Evolutionary conservation across 306 rosid genomes (phyloP).

Genomic region (Quercus suber): DNA sequence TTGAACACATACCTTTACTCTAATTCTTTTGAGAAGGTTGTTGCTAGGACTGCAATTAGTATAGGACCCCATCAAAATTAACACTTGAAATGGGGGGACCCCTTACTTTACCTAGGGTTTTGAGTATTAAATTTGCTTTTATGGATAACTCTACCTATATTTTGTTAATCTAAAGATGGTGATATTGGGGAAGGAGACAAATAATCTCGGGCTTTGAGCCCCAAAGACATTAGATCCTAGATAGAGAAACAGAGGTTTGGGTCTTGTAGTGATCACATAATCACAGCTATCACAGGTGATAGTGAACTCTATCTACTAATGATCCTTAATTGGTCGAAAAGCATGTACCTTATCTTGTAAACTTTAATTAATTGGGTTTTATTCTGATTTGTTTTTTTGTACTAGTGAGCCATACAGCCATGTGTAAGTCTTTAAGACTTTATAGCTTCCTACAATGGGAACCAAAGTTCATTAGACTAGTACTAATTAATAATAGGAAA

Average conservation of each 20-base stretch:
- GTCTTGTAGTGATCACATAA: too few relatives aligned
- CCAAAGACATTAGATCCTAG: too few relatives aligned
- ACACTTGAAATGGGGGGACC: background rate
- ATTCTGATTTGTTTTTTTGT: too few relatives aligned
- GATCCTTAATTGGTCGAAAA: too few relatives aligned
- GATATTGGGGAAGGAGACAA: background rate
- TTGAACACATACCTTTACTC: background rate
- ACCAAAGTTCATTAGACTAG: background rate
- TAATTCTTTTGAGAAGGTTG: conserved; percentile 14
- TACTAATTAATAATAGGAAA: background rate
- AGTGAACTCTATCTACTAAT: too few relatives aligned
- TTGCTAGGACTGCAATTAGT: background rate
- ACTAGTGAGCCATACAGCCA: too few relatives aligned
- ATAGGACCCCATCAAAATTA: conserved; percentile 7
- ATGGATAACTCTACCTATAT: background rate
- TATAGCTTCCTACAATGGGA: too few relatives aligned
- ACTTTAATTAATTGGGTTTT: too few relatives aligned
- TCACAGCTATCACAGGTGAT: too few relatives aligned
- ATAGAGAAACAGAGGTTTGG: too few relatives aligned
- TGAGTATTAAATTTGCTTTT: conserved; percentile 9
- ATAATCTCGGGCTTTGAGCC: background rate
- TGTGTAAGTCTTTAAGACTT: too few relatives aligned
- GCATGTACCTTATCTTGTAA: too few relatives aligned
- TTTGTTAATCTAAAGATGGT: background rate
- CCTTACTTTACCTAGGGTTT: background rate